Evolutionary conservation across 2,329 filamentous ascomycete genomes (phyloP), one percentile per base, ranked within the genome.

Genomic region (Pezicula radicicola): DNA sequence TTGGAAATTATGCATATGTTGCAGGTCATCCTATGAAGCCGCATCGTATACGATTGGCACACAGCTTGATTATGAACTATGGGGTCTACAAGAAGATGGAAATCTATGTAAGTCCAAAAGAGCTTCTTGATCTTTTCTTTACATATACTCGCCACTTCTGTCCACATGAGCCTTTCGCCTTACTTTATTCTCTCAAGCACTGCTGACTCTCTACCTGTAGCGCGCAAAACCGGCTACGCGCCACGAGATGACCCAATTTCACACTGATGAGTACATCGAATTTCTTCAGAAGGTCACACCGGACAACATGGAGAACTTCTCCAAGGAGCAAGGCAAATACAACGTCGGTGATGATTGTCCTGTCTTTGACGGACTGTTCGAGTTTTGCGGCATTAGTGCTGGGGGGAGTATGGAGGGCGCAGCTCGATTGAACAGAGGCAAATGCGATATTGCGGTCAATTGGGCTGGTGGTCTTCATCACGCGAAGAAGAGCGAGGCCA

Each of bases 1-100:
- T 97, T 67, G 93, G 93, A 59, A 97, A 97, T 72, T 97, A 97
- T 76, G 92, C 93, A 68, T 97, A 97, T 67, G 91, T 96, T 52
- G 91, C 91, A 56, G 91, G 91, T 18, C 94, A 99, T 76, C 94
- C 94, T 40, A 99, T 99, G 94, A 99, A 99, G 72, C 94, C 94
- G 57, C 96, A 96, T 81, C 88, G 94, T 19, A 87, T 99, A 64
- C 91, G 92, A 18, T 75, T 99, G 60, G 95, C 94, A 46, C 96
- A 99, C 71, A 94, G 95, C 65, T 80, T 99, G 61, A 91, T 99
- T 51, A 88, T 97, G 78, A 91, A 94, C 53, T 97, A 97, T 75
- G 91, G 93, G 55, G 83, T 97, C 55, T 95, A 97, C 71, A 88
- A 94, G 70, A 92, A 92, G 64, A 96, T 99, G 88, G 93, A 97